Evolutionary conservation across 202 grass and related monocot genomes (phyloP), one percentile per base, ranked within the genome.

Genomic region (Digitaria exilis): DNA sequence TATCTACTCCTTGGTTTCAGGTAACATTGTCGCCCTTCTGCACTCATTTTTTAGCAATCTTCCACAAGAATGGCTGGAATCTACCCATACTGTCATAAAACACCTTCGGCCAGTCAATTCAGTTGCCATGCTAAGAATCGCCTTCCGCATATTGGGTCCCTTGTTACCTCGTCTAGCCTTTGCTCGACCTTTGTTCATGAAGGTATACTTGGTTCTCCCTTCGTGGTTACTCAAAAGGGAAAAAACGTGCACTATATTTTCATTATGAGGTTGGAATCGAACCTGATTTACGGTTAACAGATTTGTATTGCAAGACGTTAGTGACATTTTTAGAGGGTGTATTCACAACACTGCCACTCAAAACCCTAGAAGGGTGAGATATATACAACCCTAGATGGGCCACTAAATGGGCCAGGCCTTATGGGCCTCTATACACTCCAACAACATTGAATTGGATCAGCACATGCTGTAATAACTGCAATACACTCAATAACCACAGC

Each of bases 31-130:
- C 46, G 80, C 96, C 71, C 96, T 98, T 74, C 69, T 98, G 58
- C 96, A 98, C 80, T 80, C 91, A 9, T 98, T 98, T 85, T 98
- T 92, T 82, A 98, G 90, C 87, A 98, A 96, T 80, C 90, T 98
- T 80, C 96, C 96, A 55, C 93, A 98, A 84, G 96, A 98, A 87
- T 98, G 96, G 93, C 84, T 98, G 75, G 96, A 96, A 77, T 92
- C 93, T 79, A 93, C 96, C 29, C 96, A 98, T 71, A 92, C 91
- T 57, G 87, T 98, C 55, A 94, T 98, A 75, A 98, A 96, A 78
- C 93, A 98, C 82, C 91, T 98, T 45, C 86, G 89, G 35, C 96
- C 96, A 85, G 91, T 98, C 51, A 98, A 80, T 93, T 98, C 96
- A 81, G 91, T 98, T 78, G 91, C 96, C 57, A 98, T 96, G 93